Evolutionary conservation across 208 protist species (phyloP).

Genomic region (Trypanosoma conorhini): DNA sequence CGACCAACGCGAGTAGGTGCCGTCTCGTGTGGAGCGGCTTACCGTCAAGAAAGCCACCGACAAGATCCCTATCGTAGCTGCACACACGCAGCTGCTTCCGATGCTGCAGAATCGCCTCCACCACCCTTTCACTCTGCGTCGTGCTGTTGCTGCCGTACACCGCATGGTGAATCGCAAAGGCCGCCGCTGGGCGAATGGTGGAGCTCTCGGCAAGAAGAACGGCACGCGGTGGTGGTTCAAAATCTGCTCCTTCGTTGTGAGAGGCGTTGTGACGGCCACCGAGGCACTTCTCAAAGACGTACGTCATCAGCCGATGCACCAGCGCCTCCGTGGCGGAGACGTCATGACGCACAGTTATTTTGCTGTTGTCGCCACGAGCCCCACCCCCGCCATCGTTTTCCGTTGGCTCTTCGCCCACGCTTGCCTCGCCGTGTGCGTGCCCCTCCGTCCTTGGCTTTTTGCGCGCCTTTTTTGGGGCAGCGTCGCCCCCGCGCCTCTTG

Average conservation of each 20-base stretch:
- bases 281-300: constrained; percentile 54
- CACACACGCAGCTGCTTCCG: constrained; percentile 51
- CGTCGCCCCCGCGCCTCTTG: constrained; percentile 24
- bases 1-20: constrained; percentile 44
- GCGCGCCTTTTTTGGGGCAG: not conserved
- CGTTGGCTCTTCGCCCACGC: constrained; percentile 25
- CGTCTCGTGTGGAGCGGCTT: constrained; percentile 50
- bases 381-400: not conserved
- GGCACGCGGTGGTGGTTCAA: not conserved
- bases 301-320: constrained; percentile 57
- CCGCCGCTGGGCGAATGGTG: constrained; percentile 29
- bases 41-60: constrained; percentile 50
- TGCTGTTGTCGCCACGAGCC: not conserved
- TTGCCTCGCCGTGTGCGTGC: constrained; percentile 11
- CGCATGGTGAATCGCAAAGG: constrained; percentile 41
- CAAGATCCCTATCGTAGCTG: constrained; percentile 44
- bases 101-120: constrained; percentile 40
- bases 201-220: constrained; percentile 30
- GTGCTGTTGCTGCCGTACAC: constrained; percentile 27
- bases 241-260: not conserved
- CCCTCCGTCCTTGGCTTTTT: not conserved
- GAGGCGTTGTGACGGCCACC: constrained; percentile 64
- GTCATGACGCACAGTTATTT: constrained; percentile 14
- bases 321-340: constrained; percentile 20
- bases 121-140: constrained; percentile 31